These are phyloP conservation scores for Ananas comosus DNA, from an alignment of 176 grass and related monocot genomes.

Conservation along the genomic window DNA sequence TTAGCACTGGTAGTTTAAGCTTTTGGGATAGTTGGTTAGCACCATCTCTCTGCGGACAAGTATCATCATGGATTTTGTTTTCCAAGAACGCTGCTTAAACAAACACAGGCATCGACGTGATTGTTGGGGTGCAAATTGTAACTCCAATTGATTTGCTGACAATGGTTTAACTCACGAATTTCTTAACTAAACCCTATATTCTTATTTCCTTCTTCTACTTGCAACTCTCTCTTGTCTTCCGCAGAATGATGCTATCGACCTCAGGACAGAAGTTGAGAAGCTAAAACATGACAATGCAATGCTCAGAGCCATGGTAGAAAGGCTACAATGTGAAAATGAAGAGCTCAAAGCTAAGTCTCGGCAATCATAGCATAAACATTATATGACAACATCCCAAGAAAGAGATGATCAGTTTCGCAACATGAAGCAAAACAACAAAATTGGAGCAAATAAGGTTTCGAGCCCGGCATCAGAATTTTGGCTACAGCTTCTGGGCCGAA, in stretches of 20 bases:
- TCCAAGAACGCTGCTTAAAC: too few relatives aligned
- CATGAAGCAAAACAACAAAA: background rate
- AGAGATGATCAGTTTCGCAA: background rate
- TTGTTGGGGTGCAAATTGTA: too few relatives aligned
- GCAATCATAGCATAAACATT: background rate
- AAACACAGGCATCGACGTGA: too few relatives aligned
- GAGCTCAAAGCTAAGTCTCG: constrained; percentile 35
- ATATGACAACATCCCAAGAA: background rate
- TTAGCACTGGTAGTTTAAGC: too few relatives aligned
- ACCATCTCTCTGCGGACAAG: too few relatives aligned
- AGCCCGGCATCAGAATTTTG: too few relatives aligned
- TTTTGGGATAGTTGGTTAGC: too few relatives aligned
- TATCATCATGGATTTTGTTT: too few relatives aligned
- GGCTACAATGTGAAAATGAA: constrained; percentile 51
- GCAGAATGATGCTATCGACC: constrained; percentile 33
- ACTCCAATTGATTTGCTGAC: too few relatives aligned
- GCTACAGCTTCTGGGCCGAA: too few relatives aligned
- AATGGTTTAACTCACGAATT: background rate
- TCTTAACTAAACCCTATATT: background rate
- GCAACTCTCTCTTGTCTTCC: background rate
- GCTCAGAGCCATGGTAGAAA: constrained; percentile 54
- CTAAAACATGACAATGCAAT: constrained; percentile 42
- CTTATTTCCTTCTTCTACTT: background rate
- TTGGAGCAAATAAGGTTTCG: background rate
- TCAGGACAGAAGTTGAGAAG: constrained; percentile 34